phyloP scores from a whole-genome alignment of 2,329 filamentous ascomycete species.

The Xylaria sp. region DNA sequence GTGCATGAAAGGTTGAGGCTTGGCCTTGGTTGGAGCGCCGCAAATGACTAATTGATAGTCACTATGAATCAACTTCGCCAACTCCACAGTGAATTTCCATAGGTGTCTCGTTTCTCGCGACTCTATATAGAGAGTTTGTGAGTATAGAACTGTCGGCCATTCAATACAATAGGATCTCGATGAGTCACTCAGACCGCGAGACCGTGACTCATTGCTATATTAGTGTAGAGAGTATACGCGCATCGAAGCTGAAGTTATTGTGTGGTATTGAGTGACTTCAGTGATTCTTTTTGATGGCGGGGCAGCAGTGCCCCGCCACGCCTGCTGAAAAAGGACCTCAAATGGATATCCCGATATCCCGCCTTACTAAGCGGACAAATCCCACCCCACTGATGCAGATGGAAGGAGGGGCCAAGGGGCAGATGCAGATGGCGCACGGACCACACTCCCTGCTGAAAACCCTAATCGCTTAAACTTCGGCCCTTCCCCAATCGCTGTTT shows the following conservation, averaged over 20 bases:
- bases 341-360: too few species aligned
- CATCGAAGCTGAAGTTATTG: too few species aligned
- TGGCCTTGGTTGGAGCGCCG: not conserved
- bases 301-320: not conserved
- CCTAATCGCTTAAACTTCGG: constrained; percentile 41
- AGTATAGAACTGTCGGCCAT: too few species aligned
- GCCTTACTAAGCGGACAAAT: too few species aligned
- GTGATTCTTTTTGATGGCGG: not conserved
- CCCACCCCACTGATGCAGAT: too few species aligned
- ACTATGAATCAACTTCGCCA: not conserved
- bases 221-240: too few species aligned
- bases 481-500: constrained; percentile 22
- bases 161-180: too few species aligned
- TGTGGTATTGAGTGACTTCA: not conserved
- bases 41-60: not conserved
- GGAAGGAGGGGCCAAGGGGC: constrained; percentile 5
- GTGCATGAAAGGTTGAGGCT: not conserved
- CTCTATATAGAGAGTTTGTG: too few species aligned
- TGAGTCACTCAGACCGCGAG: not conserved
- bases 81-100: not conserved
- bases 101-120: not conserved
- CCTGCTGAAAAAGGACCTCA: not conserved
- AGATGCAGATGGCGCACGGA: constrained; percentile 12
- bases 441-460: constrained; percentile 23
- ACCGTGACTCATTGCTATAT: not conserved